These are phyloP conservation scores for Phytophthora pisi DNA, from an alignment of 352 stramenopile species.

Conservation along the genomic window DNA sequence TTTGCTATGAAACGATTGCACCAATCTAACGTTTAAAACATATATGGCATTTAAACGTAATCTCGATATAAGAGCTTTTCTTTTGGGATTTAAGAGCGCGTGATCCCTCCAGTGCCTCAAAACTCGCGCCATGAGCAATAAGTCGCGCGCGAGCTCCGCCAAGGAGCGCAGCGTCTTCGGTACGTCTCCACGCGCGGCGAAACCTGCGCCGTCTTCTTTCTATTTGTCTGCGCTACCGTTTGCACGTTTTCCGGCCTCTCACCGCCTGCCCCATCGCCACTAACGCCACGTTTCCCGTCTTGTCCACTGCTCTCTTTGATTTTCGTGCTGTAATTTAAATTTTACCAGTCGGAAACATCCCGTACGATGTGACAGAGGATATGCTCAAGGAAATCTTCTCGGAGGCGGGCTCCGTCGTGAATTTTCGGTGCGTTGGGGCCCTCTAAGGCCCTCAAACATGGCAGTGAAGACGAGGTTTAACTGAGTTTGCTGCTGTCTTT, in stretches of 20 bases:
- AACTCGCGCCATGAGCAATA: slow-evolving; percentile 42
- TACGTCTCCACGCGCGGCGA: slow-evolving; percentile 34
- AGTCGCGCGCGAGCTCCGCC: slow-evolving; percentile 63
- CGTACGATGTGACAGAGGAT: slow-evolving; percentile 89
- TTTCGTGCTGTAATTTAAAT: slow-evolving; percentile 18
- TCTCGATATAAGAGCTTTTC: slow-evolving; percentile 1
- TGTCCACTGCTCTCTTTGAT: slow-evolving; percentile 7
- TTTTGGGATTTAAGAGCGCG: slow-evolving; percentile 11
- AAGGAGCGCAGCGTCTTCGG: slow-evolving; percentile 90
- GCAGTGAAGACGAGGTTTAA: not conserved
- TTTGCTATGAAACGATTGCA: not conserved
- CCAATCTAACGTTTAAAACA: not conserved
- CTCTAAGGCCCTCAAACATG: not conserved
- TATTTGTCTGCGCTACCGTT: slow-evolving; percentile 5
- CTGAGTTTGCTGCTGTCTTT: slow-evolving; percentile 15
- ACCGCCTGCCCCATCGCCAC: slow-evolving; percentile 1
- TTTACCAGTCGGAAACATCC: slow-evolving; percentile 83
- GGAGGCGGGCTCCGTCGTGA: slow-evolving; percentile 79
- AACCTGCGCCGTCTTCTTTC: slow-evolving; percentile 12
- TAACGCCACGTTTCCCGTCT: slow-evolving; percentile 16
- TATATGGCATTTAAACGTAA: not conserved
- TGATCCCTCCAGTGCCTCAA: slow-evolving; percentile 22
- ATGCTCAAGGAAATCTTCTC: slow-evolving; percentile 90
- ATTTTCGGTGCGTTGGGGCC: slow-evolving; percentile 65
- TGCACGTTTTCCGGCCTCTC: not conserved